phyloP scores from a whole-genome alignment of 805 yeast genomes.

The Spencermartinsiella europaea region DNA sequence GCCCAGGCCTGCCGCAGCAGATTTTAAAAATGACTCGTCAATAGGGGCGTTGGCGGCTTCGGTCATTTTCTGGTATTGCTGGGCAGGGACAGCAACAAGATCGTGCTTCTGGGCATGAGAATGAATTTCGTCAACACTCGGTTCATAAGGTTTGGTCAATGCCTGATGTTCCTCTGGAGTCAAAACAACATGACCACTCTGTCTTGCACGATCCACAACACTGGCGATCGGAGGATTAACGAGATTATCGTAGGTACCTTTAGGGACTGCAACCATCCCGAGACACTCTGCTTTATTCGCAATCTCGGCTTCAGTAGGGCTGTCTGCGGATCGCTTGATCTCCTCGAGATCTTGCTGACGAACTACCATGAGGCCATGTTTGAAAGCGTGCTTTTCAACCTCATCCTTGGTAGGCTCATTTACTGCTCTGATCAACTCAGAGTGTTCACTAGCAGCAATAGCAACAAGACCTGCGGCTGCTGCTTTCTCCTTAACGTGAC shows the following conservation, averaged over 20 bases:
- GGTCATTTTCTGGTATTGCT: slow-evolving; percentile 20
- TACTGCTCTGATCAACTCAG: slow-evolving; percentile 22
- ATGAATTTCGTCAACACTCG: slow-evolving; percentile 13
- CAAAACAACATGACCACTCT: slow-evolving; percentile 30
- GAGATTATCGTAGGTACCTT: slow-evolving; percentile 12
- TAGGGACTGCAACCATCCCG: slow-evolving; percentile 4
- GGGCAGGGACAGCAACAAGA: slow-evolving; percentile 26
- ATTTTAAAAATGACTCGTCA: slow-evolving; percentile 18
- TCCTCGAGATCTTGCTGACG: slow-evolving; percentile 30
- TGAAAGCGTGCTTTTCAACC: slow-evolving; percentile 29
- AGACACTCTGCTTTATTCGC: slow-evolving; percentile 6
- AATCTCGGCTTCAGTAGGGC: slow-evolving; percentile 18
- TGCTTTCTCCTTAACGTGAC: slow-evolving; percentile 16
- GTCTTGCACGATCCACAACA: slow-evolving; percentile 28
- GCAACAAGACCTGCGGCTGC: slow-evolving; percentile 27
- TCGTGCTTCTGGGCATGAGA: slow-evolving; percentile 18
- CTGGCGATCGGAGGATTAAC: slow-evolving; percentile 26
- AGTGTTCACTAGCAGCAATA: slow-evolving; percentile 23
- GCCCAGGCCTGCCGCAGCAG: slow-evolving; percentile 26
- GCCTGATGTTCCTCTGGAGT: slow-evolving; percentile 29
- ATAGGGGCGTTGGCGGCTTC: slow-evolving; percentile 24
- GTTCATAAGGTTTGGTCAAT: slow-evolving; percentile 13
- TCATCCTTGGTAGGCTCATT: slow-evolving; percentile 26
- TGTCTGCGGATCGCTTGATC: slow-evolving; percentile 10
- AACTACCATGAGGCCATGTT: slow-evolving; percentile 29